These are phyloP conservation scores for Terfezia boudieri DNA, from an alignment of 495 filamentous ascomycete genomes.

Conservation along the genomic window DNA sequence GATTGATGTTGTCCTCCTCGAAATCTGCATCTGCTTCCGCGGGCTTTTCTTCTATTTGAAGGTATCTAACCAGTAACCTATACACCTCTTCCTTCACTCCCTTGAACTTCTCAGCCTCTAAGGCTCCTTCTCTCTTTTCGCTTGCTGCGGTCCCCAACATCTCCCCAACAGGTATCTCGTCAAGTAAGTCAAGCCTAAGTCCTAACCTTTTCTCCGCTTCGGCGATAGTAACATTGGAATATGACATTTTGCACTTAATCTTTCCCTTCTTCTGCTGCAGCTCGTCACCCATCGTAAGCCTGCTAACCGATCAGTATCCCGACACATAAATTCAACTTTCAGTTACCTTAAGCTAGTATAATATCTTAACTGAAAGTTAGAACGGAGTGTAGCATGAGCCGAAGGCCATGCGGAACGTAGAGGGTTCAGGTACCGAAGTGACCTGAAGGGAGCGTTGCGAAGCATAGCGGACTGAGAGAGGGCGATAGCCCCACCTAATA, in stretches of 20 bases:
- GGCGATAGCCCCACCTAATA: no score
- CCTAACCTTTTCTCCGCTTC: conserved; percentile 4
- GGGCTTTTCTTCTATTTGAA: conserved; percentile 7
- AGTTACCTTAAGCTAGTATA: not conserved
- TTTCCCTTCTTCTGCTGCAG: not conserved
- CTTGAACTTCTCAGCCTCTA: not conserved
- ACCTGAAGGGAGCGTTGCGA: no score
- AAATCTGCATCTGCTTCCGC: conserved; percentile 2
- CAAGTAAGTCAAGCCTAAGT: not conserved
- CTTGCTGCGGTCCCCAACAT: not conserved
- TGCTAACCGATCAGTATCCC: not conserved
- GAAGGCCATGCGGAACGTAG: no score
- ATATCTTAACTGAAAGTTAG: no score
- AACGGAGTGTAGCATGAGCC: no score
- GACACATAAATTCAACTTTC: not conserved
- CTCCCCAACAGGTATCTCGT: not conserved
- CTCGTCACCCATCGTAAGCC: not conserved
- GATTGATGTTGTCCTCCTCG: conserved; percentile 3
- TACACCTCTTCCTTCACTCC: conserved; percentile 3
- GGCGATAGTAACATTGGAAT: not conserved
- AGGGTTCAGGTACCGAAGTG: no score
- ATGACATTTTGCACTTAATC: not conserved
- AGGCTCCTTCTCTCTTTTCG: not conserved
- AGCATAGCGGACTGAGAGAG: no score
- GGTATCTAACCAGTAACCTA: conserved; percentile 1